Percentiles rank a stretch among this genome's conserved stretches.
Evolutionary conservation across 2,329 filamentous ascomycete genomes (phyloP).

Genomic region (Lizonia empirigonia): DNA sequence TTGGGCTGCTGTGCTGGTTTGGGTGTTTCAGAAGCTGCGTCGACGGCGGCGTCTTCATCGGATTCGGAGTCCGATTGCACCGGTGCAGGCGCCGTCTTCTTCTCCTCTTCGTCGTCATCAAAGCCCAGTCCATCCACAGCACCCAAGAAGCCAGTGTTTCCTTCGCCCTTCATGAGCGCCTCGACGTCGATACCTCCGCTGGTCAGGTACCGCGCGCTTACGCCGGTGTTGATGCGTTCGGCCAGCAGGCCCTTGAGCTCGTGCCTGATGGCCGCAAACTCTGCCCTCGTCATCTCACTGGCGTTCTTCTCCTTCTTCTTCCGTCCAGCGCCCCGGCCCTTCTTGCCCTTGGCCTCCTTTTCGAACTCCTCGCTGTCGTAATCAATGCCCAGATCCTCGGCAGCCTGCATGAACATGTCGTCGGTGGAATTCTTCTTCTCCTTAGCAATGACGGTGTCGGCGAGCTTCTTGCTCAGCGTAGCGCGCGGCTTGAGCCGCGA

Average conservation of each 20-base stretch:
- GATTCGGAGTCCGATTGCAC: constrained; percentile 22
- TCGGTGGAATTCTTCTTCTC: constrained; percentile 85
- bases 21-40: not conserved
- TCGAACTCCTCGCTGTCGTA: constrained; percentile 89
- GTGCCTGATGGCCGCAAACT: constrained; percentile 71
- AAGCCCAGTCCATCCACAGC: constrained; percentile 55
- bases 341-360: constrained; percentile 61
- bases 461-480: constrained; percentile 81
- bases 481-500: constrained; percentile 77
- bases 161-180: constrained; percentile 65
- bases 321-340: constrained; percentile 69
- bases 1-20: not conserved
- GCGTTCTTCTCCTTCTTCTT: constrained; percentile 77
- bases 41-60: constrained; percentile 24
- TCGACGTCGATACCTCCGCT: constrained; percentile 83
- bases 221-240: constrained; percentile 80
- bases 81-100: constrained; percentile 17
- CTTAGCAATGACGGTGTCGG: constrained; percentile 82
- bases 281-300: constrained; percentile 70
- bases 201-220: constrained; percentile 85
- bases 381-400: constrained; percentile 91
- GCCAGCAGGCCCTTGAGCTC: constrained; percentile 74
- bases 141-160: constrained; percentile 71
- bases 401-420: constrained; percentile 80
- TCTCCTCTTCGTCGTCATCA: constrained; percentile 28